Evolutionary conservation across 2,329 filamentous ascomycete species (phyloP).

Genomic region (Capronia epimyces): DNA sequence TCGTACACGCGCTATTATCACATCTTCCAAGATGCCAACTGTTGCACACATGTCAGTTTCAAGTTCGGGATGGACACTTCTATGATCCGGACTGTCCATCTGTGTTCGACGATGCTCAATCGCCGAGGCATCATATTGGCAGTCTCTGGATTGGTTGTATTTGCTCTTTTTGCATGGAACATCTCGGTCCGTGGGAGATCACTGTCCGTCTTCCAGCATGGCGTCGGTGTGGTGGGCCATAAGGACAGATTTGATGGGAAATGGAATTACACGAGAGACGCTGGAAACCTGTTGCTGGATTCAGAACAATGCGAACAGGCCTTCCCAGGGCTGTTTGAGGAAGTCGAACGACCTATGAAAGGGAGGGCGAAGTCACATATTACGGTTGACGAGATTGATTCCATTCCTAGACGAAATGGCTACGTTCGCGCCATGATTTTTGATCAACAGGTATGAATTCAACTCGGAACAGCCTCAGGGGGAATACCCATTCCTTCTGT

Average conservation of each 20-base stretch:
- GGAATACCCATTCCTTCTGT: neutral
- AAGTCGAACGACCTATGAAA: conserved; percentile 27
- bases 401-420: conserved; percentile 26
- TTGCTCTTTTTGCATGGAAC: conserved; percentile 7
- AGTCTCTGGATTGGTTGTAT: neutral
- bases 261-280: conserved; percentile 27
- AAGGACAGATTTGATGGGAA: conserved; percentile 9
- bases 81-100: neutral
- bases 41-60: neutral
- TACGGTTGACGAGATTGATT: conserved; percentile 26
- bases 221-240: neutral
- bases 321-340: conserved; percentile 30
- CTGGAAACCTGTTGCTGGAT: conserved; percentile 27
- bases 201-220: neutral
- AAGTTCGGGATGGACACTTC: neutral
- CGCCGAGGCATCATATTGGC: conserved; percentile 9
- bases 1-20: too few species aligned
- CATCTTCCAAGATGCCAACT: neutral
- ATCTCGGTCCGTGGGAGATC: conserved; percentile 1
- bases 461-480: neutral
- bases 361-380: conserved; percentile 22
- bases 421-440: conserved; percentile 37
- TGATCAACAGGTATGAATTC: conserved; percentile 29
- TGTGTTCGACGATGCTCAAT: conserved; percentile 6
- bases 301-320: conserved; percentile 28